Percentiles rank a stretch among this genome's conserved stretches.
Conservation (phyloP, 495 filamentous ascomycete species). For the Aspergillus wentii region DNA sequence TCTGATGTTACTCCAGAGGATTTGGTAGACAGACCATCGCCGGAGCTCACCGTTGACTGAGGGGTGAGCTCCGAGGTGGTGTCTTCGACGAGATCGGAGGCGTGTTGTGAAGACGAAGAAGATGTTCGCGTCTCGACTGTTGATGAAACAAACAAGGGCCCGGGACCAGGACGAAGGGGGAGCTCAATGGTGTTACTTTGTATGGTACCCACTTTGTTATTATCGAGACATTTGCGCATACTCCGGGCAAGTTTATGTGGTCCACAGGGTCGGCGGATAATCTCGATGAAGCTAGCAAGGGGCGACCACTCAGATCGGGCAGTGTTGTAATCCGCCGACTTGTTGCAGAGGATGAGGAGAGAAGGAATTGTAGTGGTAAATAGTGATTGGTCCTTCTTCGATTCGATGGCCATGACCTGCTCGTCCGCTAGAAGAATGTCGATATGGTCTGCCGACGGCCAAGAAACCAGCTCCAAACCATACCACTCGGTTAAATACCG, state of each 20-base stretch:
- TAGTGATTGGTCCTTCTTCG: constrained; percentile 6
- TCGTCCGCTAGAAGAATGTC: constrained; percentile 43
- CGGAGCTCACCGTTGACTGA: not conserved
- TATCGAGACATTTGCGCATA: constrained; percentile 31
- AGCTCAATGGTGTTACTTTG: constrained; percentile 11
- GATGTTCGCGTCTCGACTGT: constrained; percentile 6
- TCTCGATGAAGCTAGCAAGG: constrained; percentile 31
- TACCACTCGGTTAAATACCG: constrained; percentile 43
- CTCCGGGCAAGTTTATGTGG: constrained; percentile 61
- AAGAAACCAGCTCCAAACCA: constrained; percentile 34
- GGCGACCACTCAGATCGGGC: constrained; percentile 25
- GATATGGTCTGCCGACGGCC: constrained; percentile 19
- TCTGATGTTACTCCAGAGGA: not conserved
- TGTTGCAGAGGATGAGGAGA: constrained; percentile 33
- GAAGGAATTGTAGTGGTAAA: constrained; percentile 19
- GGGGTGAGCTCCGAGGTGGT: not conserved
- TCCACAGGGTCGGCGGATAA: constrained; percentile 52
- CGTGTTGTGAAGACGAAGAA: not conserved
- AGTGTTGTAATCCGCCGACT: constrained; percentile 25
- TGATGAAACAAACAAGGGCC: too few relatives aligned
- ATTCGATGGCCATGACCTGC: constrained; percentile 17
- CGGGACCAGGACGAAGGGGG: constrained; percentile 8
- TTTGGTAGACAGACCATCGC: too few relatives aligned
- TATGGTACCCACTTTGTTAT: constrained; percentile 12
- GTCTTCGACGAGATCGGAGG: not conserved